A percentile compares a stretch with the other conserved stretches of the same genome.
Evolutionary conservation across 805 yeast species (phyloP).

Genomic region (Barnettozyma populi): DNA sequence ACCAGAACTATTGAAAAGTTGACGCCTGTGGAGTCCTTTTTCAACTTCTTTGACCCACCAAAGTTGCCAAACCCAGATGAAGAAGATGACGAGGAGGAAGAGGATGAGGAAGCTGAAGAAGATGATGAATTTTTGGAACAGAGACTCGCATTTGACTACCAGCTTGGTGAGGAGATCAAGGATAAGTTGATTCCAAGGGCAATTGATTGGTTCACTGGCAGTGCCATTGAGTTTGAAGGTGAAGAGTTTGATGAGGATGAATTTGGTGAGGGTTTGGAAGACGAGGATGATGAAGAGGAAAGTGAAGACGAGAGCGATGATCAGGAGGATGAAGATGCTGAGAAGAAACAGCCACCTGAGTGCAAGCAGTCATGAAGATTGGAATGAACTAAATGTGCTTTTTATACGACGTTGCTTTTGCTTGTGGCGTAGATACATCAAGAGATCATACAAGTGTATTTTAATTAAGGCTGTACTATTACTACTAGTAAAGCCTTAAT

Average conservation of each 20-base stretch:
- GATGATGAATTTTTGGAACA: slow-evolving; percentile 73
- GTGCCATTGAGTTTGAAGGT: slow-evolving; percentile 77
- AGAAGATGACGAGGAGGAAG: slow-evolving; percentile 30
- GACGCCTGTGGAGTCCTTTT: slow-evolving; percentile 92
- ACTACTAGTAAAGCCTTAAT: too few species aligned
- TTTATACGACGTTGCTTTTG: background rate
- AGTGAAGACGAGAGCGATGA: slow-evolving; percentile 36
- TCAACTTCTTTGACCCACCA: slow-evolving; percentile 95
- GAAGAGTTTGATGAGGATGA: slow-evolving; percentile 59
- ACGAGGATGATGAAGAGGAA: slow-evolving; percentile 38
- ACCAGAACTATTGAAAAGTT: slow-evolving; percentile 93
- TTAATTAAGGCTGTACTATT: too few species aligned
- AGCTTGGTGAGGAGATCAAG: slow-evolving; percentile 92
- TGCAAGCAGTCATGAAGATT: slow-evolving; percentile 11
- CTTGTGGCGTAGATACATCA: too few species aligned
- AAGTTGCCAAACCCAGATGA: slow-evolving; percentile 41
- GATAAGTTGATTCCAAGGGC: slow-evolving; percentile 96
- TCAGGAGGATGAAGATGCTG: slow-evolving; percentile 34
- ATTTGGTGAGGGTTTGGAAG: slow-evolving; percentile 60
- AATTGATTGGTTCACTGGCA: slow-evolving; percentile 97
- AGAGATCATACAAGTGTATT: too few species aligned
- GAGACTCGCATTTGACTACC: slow-evolving; percentile 86
- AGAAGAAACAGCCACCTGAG: slow-evolving; percentile 16
- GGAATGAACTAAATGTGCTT: background rate
- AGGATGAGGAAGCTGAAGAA: slow-evolving; percentile 47